phyloP scores from a whole-genome alignment of 164 flowering plant genomes.

The Santalum album region DNA sequence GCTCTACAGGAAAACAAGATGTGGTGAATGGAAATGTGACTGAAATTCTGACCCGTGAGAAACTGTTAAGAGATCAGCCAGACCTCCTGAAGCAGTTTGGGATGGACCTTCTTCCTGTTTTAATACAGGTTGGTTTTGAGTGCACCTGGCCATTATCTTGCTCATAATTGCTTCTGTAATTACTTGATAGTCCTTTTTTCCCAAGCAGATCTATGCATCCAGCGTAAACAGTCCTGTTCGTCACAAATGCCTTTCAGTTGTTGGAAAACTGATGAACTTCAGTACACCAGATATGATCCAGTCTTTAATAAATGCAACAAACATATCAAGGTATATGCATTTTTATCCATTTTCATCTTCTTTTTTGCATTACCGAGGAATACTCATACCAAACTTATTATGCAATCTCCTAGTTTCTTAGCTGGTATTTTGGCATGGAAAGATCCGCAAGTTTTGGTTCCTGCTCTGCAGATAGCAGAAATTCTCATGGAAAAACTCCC shows the following conservation, averaged over 20 bases:
- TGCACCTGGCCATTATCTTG: neutral
- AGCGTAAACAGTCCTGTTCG: conserved; percentile 97
- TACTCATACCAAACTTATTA: conserved; percentile 4
- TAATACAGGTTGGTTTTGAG: conserved; percentile 59
- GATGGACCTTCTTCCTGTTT: conserved; percentile 88
- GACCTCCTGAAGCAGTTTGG: conserved; percentile 94
- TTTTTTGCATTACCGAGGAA: neutral
- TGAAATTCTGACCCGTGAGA: conserved; percentile 75
- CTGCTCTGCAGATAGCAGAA: conserved; percentile 88
- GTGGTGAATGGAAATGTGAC: conserved; percentile 42
- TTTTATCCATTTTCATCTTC: neutral
- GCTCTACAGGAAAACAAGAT: conserved; percentile 60
- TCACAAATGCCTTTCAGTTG: conserved; percentile 89
- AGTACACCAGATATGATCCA: conserved; percentile 87
- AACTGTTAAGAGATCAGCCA: conserved; percentile 78
- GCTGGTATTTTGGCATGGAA: conserved; percentile 99
- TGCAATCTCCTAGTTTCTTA: conserved; percentile 51
- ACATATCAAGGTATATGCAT: conserved; percentile 78
- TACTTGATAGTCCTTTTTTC: neutral
- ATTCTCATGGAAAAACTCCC: conserved; percentile 98
- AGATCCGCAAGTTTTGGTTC: conserved; percentile 90
- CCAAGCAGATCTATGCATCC: conserved; percentile 84
- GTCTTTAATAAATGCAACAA: conserved; percentile 57
- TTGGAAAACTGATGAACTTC: conserved; percentile 94
- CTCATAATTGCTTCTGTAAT: conserved; percentile 4